A percentile compares a stretch with the other conserved stretches of the same genome.
These are phyloP conservation scores for Trichoderma erinaceum DNA, from an alignment of 495 filamentous ascomycete genomes.

Conservation along the genomic window DNA sequence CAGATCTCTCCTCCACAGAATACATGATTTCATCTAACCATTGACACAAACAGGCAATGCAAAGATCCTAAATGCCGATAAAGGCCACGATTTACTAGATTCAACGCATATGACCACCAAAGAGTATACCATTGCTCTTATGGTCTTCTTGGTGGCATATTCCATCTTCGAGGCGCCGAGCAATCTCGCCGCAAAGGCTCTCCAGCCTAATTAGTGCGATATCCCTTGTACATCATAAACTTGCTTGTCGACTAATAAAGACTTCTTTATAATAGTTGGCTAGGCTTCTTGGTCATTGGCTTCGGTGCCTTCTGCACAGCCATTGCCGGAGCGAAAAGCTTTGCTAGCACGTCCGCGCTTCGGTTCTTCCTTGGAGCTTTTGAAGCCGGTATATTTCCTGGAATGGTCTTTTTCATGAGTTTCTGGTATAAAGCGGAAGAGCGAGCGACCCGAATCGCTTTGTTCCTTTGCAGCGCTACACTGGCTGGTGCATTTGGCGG, in stretches of 20 bases:
- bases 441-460: conserved; percentile 39
- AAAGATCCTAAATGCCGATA: conserved; percentile 50
- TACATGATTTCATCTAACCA: background rate
- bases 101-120: conserved; percentile 49
- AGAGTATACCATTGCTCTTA: conserved; percentile 65
- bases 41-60: conserved; percentile 58
- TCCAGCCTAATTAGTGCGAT: background rate
- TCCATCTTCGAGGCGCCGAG: conserved; percentile 62
- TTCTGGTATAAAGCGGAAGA: conserved; percentile 66
- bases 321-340: conserved; percentile 51
- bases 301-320: conserved; percentile 64
- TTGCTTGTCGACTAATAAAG: conserved; percentile 61
- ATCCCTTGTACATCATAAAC: background rate
- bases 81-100: conserved; percentile 53
- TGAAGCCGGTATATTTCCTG: conserved; percentile 57
- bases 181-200: conserved; percentile 63
- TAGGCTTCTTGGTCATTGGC: conserved; percentile 59
- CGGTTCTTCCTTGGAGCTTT: conserved; percentile 56
- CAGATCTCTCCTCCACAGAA: background rate
- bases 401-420: conserved; percentile 61
- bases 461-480: conserved; percentile 56
- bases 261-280: conserved; percentile 60
- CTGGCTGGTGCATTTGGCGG: conserved; percentile 63
- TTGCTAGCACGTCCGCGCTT: conserved; percentile 49
- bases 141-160: conserved; percentile 68